Base-by-base conservation (phyloP, 768 basidiomycete species). In the Rhodocollybia butyracea region DNA sequence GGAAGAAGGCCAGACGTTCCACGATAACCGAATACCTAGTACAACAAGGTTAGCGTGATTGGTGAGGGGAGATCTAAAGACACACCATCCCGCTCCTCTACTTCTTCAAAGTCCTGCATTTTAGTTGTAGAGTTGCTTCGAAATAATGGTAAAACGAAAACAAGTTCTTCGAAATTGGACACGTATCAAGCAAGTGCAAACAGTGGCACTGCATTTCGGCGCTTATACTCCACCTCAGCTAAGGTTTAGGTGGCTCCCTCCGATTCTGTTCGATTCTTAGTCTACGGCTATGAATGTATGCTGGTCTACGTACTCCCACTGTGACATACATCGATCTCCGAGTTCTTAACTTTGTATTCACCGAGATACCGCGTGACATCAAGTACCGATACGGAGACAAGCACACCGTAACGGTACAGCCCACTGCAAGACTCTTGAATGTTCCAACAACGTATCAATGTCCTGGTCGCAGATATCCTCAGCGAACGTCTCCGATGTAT, bases 1-100 rank as follows among this genome's bases (percentile, higher is more conserved):
- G 57, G 94, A 95, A 32, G 94, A 95, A 2, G 95, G 94, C 93
- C 94, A 99, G 56, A 95, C 92, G 71, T 99, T 99, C 97, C 96
- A 98, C 45, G 95, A 96, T 61, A 98, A 80, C 54, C 96, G 84
- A 43, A 98, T 86, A 61, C 96, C 94, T 97, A 56, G 34, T 21
- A 12, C 6, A 29, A 21, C 11, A 46, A n/a, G n/a, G 6, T 41
- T 7, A 48, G 29, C 31, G 2, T 12, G 30, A 27, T 39, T 42
- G 19, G 47, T 12, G 0, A 19, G 24, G 19, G n/a, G 17, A 26
- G 13, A 31, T 12, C 30, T 32, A 22, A 45, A 41, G 3, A 70
- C 84, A 59, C 58, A 92, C 94, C 95, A 71, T 98, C 95, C 63
- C 92, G 84, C 70, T 98, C 95, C 76, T 98, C 95, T 57, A 96